Evolutionary conservation across 768 basidiomycete genomes (phyloP), one percentile per base, ranked within the genome.

Genomic region (Boletus reticulatus): DNA sequence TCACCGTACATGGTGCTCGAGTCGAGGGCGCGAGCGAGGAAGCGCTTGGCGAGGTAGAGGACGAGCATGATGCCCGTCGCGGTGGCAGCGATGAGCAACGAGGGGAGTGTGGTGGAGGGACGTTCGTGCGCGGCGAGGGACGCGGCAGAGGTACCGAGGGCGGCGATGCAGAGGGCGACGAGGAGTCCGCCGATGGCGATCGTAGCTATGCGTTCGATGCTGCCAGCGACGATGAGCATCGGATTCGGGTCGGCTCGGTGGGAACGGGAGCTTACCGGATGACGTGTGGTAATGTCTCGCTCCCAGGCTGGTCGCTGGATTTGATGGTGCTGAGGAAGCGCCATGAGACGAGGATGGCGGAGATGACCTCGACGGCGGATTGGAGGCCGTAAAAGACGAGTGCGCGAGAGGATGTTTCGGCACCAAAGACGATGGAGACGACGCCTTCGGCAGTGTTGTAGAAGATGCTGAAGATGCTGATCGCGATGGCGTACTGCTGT

Each of bases 341-440:
- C 78, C 79, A 80, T 9, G 77, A 57, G 27, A 80, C 79, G 12
- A 80, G 67, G 44, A 65, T 29, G 3, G 77, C 71, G 16, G 79
- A 80, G 46, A 75, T 64, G 34, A 80, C 78, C 55, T 80, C 79
- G 38, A 79, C 75, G 7, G 62, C 76, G 0, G 79, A 80, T 41
- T 80, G 80, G 17, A 80, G 71, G 2, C 80, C 79, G 44, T 75
- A 80, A 64, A 80, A 79, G 32, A 80, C 65, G 39, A 80, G 72
- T 8, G 77, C 69, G 69, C 2, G 71, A 0, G 78, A 80, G 8
- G 71, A 69, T 8, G 76, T 73, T 41, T 79, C 76, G 43, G 71
- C 69, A 1, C 79, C 78, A 41, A 78, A 76, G 27, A 72, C 68
- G 44, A 80, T 71, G 11, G 77, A 78, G 13, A 80, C 43, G 1